These are phyloP conservation scores for Candida glucosophila DNA, from an alignment of 1,139 yeast genomes.

Conservation along the genomic window DNA sequence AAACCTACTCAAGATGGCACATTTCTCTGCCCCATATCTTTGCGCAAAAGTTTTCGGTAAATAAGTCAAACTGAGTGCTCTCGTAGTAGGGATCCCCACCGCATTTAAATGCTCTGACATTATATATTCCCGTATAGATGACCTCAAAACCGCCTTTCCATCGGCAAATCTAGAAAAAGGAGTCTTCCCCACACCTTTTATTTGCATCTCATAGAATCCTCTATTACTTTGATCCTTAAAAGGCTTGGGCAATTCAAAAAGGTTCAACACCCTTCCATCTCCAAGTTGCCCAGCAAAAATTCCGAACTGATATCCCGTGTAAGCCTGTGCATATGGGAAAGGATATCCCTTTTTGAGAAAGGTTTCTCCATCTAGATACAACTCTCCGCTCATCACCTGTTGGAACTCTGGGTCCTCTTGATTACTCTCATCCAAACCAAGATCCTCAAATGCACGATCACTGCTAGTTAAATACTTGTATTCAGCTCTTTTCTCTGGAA, in stretches of 20 bases:
- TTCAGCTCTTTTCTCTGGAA: constrained; percentile 53
- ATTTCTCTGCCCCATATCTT: constrained; percentile 62
- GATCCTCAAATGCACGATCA: constrained; percentile 49
- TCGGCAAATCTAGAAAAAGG: constrained; percentile 94
- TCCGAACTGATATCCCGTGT: constrained; percentile 97
- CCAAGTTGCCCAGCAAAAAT: constrained; percentile 96
- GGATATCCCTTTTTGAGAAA: constrained; percentile 34
- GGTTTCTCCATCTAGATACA: constrained; percentile 16
- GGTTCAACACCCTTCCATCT: constrained; percentile 82
- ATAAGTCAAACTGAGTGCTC: constrained; percentile 67
- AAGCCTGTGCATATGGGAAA: constrained; percentile 82
- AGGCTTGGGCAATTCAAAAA: constrained; percentile 54
- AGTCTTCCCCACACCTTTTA: constrained; percentile 88
- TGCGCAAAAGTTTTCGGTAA: constrained; percentile 74
- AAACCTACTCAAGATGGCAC: constrained; percentile 80
- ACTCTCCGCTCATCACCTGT: constrained; percentile 57
- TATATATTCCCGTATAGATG: constrained; percentile 80
- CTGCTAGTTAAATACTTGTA: constrained; percentile 54
- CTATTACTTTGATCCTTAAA: constrained; percentile 19
- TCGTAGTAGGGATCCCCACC: constrained; percentile 77
- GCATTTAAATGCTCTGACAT: constrained; percentile 77
- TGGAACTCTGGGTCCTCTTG: constrained; percentile 37
- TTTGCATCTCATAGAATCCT: constrained; percentile 54
- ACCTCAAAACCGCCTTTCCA: constrained; percentile 86
- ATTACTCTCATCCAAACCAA: constrained; percentile 41